Evolutionary conservation across 2,329 filamentous ascomycete genomes (phyloP), one percentile per base, ranked within the genome.

Genomic region (Coniella vitis): DNA sequence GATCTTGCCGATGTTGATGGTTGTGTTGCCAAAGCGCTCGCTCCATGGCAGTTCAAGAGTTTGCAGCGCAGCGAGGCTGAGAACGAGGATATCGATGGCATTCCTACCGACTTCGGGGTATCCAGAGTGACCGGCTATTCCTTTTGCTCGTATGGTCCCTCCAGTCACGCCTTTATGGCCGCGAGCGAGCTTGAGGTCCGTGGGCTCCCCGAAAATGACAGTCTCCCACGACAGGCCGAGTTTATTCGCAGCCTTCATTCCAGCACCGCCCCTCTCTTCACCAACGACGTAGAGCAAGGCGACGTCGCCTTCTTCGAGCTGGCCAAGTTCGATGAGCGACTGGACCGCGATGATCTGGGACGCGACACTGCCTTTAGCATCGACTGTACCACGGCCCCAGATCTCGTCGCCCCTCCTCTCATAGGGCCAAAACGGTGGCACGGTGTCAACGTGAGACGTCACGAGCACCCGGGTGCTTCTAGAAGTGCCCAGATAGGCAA

Each of bases 121-220:
- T 4, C 91, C 91, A 7, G 85, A 90, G 68, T 97, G 93, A 2
- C 87, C 89, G 0, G 76, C 87, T 52, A 83, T 83, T 29, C 91
- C 91, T 25, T 75, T 76, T 0, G 86, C 86, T 13, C 71, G 71
- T 50, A 96, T 60, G 2, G 73, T 69, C 59, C 90, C 84, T 39
- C 76, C 76, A 2, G 90, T 64, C 48, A 83, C 85, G 34, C 93
- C 91, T 70, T 97, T 97, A 73, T 97, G 91, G 2, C 91, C 93
- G 46, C 86, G 83, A 0, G 89, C 90, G n/a, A 97, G 82, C 64
- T 86, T 88, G 56, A 83, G 79, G 59, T 95, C 89, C 0, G 91
- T 97, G 0, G 91, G 91, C 63, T 97, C 93, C 34, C 93, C 91
- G 61, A 96, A 97, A 59, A 91, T 86, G 58, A 88, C 83, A 3